phyloP scores from a whole-genome alignment of 805 yeast genomes.

The Pichia pseudocactophila region DNA sequence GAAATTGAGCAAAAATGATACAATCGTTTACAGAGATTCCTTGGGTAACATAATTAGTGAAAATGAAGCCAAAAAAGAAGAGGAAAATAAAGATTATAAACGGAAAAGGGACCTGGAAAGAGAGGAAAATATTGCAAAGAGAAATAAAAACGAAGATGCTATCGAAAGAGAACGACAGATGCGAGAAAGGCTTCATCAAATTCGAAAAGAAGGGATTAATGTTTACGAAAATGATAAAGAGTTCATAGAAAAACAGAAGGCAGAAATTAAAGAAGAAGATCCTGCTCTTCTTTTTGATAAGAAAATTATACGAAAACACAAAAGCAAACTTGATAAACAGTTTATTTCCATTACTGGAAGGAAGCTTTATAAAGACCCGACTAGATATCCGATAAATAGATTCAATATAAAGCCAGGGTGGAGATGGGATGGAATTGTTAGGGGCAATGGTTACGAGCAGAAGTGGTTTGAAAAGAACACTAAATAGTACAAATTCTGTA shows the following conservation, averaged over 20 bases:
- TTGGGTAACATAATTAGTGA: conserved; percentile 36
- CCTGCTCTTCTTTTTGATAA: conserved; percentile 47
- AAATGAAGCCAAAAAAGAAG: neutral
- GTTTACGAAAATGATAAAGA: conserved; percentile 32
- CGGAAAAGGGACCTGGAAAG: conserved; percentile 19
- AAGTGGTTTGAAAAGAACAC: conserved; percentile 39
- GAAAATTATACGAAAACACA: conserved; percentile 15
- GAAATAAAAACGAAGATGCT: conserved; percentile 34
- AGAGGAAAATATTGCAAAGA: conserved; percentile 19
- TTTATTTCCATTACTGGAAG: conserved; percentile 36
- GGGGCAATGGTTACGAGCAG: conserved; percentile 81
- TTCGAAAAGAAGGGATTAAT: conserved; percentile 21
- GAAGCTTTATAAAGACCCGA: conserved; percentile 42
- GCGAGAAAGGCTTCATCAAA: conserved; percentile 24
- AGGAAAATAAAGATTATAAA: conserved; percentile 1
- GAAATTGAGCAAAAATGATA: conserved; percentile 12
- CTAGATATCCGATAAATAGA: conserved; percentile 51
- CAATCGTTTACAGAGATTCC: conserved; percentile 52
- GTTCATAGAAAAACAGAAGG: conserved; percentile 27
- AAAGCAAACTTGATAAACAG: conserved; percentile 5
- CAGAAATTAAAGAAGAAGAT: conserved; percentile 43
- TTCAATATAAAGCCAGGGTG: conserved; percentile 71
- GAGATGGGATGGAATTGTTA: conserved; percentile 87
- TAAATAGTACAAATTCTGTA: conserved; percentile 9
- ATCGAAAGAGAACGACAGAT: conserved; percentile 29